Evolutionary conservation across 2,329 filamentous ascomycete genomes (phyloP).

Genomic region (Elsinoe ampelina): DNA sequence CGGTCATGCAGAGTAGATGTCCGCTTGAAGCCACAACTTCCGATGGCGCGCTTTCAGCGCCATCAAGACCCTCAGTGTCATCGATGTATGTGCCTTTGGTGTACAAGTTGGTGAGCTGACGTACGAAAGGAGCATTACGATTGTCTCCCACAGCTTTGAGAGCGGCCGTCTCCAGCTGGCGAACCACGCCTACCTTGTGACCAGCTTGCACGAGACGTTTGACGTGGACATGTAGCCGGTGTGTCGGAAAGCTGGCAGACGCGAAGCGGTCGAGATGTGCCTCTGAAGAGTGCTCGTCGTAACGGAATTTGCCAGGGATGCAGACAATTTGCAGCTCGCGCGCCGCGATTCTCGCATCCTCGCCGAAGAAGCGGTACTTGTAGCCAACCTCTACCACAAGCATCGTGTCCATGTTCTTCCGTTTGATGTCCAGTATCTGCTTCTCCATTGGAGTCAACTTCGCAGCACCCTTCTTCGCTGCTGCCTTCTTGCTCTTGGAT

Average conservation of each 20-base stretch:
- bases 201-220: slow-evolving; percentile 87
- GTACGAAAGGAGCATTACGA: slow-evolving; percentile 79
- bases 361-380: slow-evolving; percentile 95
- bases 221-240: slow-evolving; percentile 83
- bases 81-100: slow-evolving; percentile 98
- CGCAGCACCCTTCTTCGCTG: slow-evolving; percentile 60
- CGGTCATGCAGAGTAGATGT: slow-evolving; percentile 89
- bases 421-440: slow-evolving; percentile 89
- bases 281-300: slow-evolving; percentile 88
- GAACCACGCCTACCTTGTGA: slow-evolving; percentile 90
- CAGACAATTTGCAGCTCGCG: slow-evolving; percentile 92
- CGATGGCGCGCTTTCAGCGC: slow-evolving; percentile 44
- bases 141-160: slow-evolving; percentile 94
- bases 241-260: slow-evolving; percentile 89
- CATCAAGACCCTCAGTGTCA: slow-evolving; percentile 71
- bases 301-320: slow-evolving; percentile 89
- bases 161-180: slow-evolving; percentile 89
- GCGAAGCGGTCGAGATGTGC: slow-evolving; percentile 87
- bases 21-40: slow-evolving; percentile 57
- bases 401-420: slow-evolving; percentile 78
- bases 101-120: slow-evolving; percentile 91
- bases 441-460: slow-evolving; percentile 93
- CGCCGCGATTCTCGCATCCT: slow-evolving; percentile 80
- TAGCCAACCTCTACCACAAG: slow-evolving; percentile 94
- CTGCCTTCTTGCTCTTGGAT: slow-evolving; percentile 38